A percentile compares a stretch with the other conserved stretches of the same genome.
phyloP scores from a whole-genome alignment of 208 protist genomes.

The Vickermania ingenoplastis region DNA sequence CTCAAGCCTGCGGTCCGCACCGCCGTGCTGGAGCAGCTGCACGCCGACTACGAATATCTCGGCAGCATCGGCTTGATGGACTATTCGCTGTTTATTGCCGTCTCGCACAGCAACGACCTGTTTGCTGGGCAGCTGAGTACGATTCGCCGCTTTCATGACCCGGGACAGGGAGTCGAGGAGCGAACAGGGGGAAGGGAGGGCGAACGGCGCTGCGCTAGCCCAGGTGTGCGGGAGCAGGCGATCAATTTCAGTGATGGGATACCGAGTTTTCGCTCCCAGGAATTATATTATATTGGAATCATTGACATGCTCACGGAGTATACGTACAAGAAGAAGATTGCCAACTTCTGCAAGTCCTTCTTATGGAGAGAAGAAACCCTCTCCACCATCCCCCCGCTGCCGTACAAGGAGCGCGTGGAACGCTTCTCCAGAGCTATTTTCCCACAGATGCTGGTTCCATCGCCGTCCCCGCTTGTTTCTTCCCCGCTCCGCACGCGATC shows the following conservation, averaged over 20 bases:
- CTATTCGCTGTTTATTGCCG: conserved; percentile 82
- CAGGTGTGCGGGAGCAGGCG: conserved; percentile 5
- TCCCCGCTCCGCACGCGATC: not conserved
- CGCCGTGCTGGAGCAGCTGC: conserved; percentile 37
- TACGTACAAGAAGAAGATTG: conserved; percentile 67
- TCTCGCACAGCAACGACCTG: conserved; percentile 39
- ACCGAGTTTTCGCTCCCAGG: conserved; percentile 51
- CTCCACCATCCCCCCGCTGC: conserved; percentile 63
- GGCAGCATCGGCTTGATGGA: conserved; percentile 55
- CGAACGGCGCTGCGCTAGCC: not conserved
- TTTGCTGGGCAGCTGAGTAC: conserved; percentile 34
- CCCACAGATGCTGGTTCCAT: conserved; percentile 16
- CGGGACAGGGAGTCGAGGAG: not conserved
- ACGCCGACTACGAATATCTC: conserved; percentile 58
- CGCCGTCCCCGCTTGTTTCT: not conserved
- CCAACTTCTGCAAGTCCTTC: conserved; percentile 85
- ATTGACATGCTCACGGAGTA: conserved; percentile 84
- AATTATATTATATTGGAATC: conserved; percentile 83
- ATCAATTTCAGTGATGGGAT: conserved; percentile 43
- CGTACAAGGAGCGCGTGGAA: conserved; percentile 49
- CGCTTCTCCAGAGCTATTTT: conserved; percentile 67
- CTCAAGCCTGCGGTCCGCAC: conserved; percentile 26
- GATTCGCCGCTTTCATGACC: conserved; percentile 6
- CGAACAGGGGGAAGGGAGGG: not conserved
- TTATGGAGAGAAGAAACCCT: conserved; percentile 63